These are phyloP conservation scores for Malassezia sp. DNA, from an alignment of 1,284 basidiomycete genomes.

Conservation along the genomic window DNA sequence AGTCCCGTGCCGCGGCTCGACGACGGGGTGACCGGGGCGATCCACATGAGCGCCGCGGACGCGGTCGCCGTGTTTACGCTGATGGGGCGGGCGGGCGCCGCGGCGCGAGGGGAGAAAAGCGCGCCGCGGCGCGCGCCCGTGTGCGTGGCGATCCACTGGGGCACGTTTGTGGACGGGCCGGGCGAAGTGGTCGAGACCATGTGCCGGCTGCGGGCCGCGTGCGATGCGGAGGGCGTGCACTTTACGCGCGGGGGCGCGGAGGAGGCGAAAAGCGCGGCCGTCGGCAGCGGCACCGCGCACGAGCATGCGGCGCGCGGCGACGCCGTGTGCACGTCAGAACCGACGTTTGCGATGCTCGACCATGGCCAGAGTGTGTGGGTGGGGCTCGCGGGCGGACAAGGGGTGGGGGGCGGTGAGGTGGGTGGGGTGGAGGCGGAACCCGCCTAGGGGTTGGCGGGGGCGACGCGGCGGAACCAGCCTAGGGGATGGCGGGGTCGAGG, in stretches of 20 bases:
- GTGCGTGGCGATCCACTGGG: slow-evolving; percentile 29
- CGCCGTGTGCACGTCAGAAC: too few relatives aligned
- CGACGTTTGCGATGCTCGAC: slow-evolving; percentile 14
- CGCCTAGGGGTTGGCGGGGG: too few relatives aligned
- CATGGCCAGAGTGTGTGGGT: slow-evolving; percentile 13
- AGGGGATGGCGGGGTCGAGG: too few relatives aligned
- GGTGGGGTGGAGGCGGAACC: too few relatives aligned
- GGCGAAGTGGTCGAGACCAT: slow-evolving; percentile 14
- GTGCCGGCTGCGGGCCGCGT: slow-evolving; percentile 7
- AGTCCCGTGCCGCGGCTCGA: slow-evolving; percentile 31
- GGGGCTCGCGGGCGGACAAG: background rate
- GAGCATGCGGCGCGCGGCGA: too few relatives aligned
- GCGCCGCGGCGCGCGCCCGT: background rate
- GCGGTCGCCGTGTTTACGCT: slow-evolving; percentile 25
- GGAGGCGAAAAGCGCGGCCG: too few relatives aligned
- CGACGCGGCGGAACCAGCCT: too few relatives aligned
- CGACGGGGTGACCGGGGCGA: slow-evolving; percentile 31
- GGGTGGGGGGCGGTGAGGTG: too few relatives aligned
- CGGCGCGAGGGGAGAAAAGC: too few relatives aligned
- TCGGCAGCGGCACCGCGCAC: too few relatives aligned
- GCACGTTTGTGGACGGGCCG: slow-evolving; percentile 20
- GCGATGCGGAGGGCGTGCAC: background rate
- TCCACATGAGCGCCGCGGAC: slow-evolving; percentile 39
- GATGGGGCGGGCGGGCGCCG: slow-evolving; percentile 15
- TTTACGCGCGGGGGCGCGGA: slow-evolving; percentile 3